These are phyloP conservation scores for Aurifilum marmelostoma DNA, from an alignment of 2,329 filamentous ascomycete species.

Conservation along the genomic window DNA sequence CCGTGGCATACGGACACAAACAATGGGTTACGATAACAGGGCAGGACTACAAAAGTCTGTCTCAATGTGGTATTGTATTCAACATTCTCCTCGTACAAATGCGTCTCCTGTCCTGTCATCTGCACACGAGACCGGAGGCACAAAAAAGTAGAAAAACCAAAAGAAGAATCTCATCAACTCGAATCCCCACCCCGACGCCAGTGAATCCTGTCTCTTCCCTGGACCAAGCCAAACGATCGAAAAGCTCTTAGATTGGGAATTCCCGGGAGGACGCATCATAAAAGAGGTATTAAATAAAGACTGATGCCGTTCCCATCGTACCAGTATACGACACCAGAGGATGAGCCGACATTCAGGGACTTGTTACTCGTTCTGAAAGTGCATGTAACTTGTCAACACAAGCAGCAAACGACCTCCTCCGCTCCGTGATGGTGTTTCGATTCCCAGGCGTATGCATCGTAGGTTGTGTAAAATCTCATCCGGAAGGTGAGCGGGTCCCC, in stretches of 20 bases:
- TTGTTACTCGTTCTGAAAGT: constrained; percentile 17
- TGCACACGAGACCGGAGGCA: constrained; percentile 3
- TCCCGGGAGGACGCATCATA: constrained; percentile 33
- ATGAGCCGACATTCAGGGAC: constrained; percentile 35
- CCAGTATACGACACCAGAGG: constrained; percentile 34
- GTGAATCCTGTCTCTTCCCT: constrained; percentile 23
- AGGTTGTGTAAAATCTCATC: background rate
- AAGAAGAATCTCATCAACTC: constrained; percentile 23
- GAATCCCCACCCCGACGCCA: constrained; percentile 25
- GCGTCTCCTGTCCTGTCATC: background rate
- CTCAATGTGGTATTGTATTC: constrained; percentile 18
- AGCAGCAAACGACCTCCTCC: constrained; percentile 5
- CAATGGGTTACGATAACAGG: no score
- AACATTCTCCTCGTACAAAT: background rate
- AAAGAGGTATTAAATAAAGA: constrained; percentile 39
- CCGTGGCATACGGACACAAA: no score
- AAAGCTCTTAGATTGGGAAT: constrained; percentile 30
- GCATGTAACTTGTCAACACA: constrained; percentile 2
- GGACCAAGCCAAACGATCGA: constrained; percentile 26
- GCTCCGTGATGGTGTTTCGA: background rate
- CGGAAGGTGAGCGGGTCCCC: background rate
- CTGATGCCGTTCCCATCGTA: constrained; percentile 35
- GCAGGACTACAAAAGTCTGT: background rate
- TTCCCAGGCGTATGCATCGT: background rate
- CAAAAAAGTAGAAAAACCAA: constrained; percentile 4